Base-by-base conservation (phyloP, 768 basidiomycete species). In the Clathrus columnatus region DNA sequence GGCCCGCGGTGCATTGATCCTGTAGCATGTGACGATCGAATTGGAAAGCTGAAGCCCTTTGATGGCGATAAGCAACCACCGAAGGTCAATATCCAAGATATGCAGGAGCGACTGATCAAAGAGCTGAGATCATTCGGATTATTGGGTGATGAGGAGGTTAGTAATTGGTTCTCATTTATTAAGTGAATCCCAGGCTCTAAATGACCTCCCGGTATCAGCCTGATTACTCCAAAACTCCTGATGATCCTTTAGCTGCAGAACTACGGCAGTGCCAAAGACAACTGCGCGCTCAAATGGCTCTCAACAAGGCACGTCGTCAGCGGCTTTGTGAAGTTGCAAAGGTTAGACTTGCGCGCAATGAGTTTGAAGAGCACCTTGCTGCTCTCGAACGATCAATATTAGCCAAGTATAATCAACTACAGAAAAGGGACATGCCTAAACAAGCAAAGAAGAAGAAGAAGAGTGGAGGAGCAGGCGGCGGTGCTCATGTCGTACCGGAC, bases 181-280 rank as follows among this genome's bases (percentile, higher is more conserved):
- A 17, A 29, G 5, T 28, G n/a, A 32, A 26, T 29, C 10, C 60
- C n/a, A 11, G 10, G 21, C 8, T 24, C 18, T 27, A 46, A n/a
- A 18, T 58, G 86, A 93, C 18, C 29, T 36, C 42, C 17, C 4
- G 18, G 18, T 48, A 24, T 29, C 30, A 55, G 54, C 54, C 54
- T 32, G 46, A 55, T 36, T 55, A 55, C 28, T 20, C 54, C 4
- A 55, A 55, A 36, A 55, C 45, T 14, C 24, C 54, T 32, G 95
- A 98, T 65, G 96, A 99, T 68, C 93, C 94, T 28, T 89, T 99
- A 48, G 85, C 93, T 7, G 83, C 88, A 1, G 87, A 91, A 1
- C 79, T 99, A 0, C 86, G 95, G 2, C 84, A 90, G 43, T 88
- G 91, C 17, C 96, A 99, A 66, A 72, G 77, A 14, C 82, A 91